Conservation (phyloP, 129 eudicot genomes). For the Chrysanthemum lavandulifolium region DNA sequence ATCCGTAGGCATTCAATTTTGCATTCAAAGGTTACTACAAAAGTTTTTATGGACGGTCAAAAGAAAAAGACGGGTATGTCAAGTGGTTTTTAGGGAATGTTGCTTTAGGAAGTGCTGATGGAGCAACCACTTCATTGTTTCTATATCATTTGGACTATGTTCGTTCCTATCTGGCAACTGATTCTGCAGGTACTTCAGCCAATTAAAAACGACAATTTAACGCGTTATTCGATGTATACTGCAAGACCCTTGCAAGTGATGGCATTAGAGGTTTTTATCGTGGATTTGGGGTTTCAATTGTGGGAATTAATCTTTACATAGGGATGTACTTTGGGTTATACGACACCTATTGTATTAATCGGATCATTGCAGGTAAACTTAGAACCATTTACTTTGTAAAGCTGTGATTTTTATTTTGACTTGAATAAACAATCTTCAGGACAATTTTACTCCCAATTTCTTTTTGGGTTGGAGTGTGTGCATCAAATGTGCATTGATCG, state of each 20-base stretch:
- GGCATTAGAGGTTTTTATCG: constrained; percentile 83
- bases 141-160: constrained; percentile 93
- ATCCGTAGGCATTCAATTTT: constrained; percentile 88
- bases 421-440: constrained; percentile 46
- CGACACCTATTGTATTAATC: constrained; percentile 82
- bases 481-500: too few species aligned
- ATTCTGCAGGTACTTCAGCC: constrained; percentile 46
- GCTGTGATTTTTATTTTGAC: too few species aligned
- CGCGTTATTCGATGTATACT: constrained; percentile 76
- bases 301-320: constrained; percentile 89
- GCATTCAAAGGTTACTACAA: constrained; percentile 98
- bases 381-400: neutral
- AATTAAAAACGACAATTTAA: constrained; percentile 54
- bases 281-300: constrained; percentile 84
- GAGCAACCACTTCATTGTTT: constrained; percentile 93
- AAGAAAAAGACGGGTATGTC: constrained; percentile 81
- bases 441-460: constrained; percentile 76
- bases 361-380: constrained; percentile 69
- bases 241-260: constrained; percentile 69
- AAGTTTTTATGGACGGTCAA: constrained; percentile 66
- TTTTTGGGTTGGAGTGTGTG: constrained; percentile 84
- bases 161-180: constrained; percentile 81
- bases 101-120: constrained; percentile 98
- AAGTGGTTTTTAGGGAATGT: constrained; percentile 98
- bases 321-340: constrained; percentile 97